phyloP scores from a whole-genome alignment of 2,329 filamentous ascomycete genomes.

The Neospermospora avenae region DNA sequence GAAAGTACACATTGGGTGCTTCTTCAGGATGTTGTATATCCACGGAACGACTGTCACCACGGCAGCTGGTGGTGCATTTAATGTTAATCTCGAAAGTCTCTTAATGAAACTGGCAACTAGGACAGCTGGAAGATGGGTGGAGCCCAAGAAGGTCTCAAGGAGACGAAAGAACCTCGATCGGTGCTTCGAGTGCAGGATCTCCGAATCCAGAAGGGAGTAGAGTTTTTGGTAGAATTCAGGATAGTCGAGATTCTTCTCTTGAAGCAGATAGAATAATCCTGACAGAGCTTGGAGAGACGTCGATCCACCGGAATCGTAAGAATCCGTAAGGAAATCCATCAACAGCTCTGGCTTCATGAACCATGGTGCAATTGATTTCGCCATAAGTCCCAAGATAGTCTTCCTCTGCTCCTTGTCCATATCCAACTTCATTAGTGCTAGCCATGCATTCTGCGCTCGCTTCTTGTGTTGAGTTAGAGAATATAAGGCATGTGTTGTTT shows the following conservation, averaged over 20 bases:
- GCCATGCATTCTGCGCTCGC: slow-evolving; percentile 82
- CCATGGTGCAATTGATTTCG: slow-evolving; percentile 80
- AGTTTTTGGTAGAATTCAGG: slow-evolving; percentile 91
- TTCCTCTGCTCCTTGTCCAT: slow-evolving; percentile 76
- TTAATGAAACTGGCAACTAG: slow-evolving; percentile 97
- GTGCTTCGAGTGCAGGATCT: slow-evolving; percentile 89
- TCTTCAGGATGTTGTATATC: slow-evolving; percentile 91
- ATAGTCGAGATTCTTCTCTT: slow-evolving; percentile 92
- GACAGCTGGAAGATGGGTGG: slow-evolving; percentile 86
- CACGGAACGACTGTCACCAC: slow-evolving; percentile 88
- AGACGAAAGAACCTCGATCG: slow-evolving; percentile 90
- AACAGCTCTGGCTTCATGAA: slow-evolving; percentile 84
- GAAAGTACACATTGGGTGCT: slow-evolving; percentile 87
- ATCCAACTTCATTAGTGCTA: slow-evolving; percentile 67
- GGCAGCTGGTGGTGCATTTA: slow-evolving; percentile 86
- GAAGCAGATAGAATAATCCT: slow-evolving; percentile 92
- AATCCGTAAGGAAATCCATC: slow-evolving; percentile 96
- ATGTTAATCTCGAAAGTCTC: slow-evolving; percentile 74
- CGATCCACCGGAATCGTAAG: slow-evolving; percentile 81
- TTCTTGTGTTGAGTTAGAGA: slow-evolving; percentile 71
- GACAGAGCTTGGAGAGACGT: slow-evolving; percentile 85
- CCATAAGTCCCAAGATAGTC: slow-evolving; percentile 69
- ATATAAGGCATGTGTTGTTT: slow-evolving; percentile 63
- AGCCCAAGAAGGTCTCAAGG: slow-evolving; percentile 84
- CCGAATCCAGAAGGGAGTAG: slow-evolving; percentile 84